These are phyloP conservation scores for Populus davidiana DNA, from an alignment of 345 rosid genomes.

Conservation along the genomic window DNA sequence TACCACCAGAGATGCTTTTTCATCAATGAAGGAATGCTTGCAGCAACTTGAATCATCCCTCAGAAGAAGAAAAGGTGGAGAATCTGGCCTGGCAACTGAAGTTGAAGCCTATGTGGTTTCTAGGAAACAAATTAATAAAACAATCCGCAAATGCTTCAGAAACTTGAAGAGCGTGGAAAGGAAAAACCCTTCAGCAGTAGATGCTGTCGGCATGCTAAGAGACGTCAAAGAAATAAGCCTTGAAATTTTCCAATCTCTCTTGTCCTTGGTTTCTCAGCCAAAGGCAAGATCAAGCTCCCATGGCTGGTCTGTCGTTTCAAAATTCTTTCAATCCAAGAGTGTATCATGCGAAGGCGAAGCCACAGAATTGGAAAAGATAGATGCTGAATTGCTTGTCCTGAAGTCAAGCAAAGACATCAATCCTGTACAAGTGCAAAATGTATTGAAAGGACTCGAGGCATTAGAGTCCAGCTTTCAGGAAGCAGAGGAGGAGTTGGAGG, in stretches of 20 bases:
- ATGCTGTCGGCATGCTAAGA: neutral
- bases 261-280: neutral
- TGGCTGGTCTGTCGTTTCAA: neutral
- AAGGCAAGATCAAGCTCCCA: neutral
- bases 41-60: conserved; percentile 11
- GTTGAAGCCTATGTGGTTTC: neutral
- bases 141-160: neutral
- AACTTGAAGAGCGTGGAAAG: neutral
- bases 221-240: neutral
- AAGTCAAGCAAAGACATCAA: conserved; percentile 1
- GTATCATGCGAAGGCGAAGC: neutral
- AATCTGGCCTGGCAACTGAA: conserved; percentile 5
- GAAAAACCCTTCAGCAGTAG: neutral
- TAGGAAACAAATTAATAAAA: conserved; percentile 1
- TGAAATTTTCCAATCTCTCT: neutral
- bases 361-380: neutral
- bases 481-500: neutral
- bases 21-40: conserved; percentile 4
- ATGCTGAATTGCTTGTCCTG: neutral
- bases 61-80: neutral
- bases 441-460: neutral
- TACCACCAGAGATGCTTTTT: conserved; percentile 5
- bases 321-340: neutral
- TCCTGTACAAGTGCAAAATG: neutral
- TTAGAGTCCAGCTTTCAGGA: neutral